Evolutionary conservation across 2,329 filamentous ascomycete genomes (phyloP).

Genomic region (Diaporthe nobilis): DNA sequence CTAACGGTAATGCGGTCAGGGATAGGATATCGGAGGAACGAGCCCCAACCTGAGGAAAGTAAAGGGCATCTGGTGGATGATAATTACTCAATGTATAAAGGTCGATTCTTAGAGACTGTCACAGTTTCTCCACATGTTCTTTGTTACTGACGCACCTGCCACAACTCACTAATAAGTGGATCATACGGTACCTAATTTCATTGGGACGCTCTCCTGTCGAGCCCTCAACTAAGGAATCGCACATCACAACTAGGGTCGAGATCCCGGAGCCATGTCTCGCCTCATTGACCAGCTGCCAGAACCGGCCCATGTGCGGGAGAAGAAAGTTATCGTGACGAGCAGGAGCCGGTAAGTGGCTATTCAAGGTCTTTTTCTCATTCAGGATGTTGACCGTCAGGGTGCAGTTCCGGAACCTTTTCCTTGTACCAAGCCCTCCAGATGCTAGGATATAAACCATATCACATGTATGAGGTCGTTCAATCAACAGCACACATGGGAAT

Average conservation of each 20-base stretch:
- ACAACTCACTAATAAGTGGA: background rate
- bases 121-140: background rate
- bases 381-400: background rate
- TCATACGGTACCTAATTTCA: background rate
- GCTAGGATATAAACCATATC: conserved; percentile 55
- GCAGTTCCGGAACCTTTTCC: conserved; percentile 50
- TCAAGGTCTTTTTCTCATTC: background rate
- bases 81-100: background rate
- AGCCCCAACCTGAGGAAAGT: background rate
- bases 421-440: conserved; percentile 52
- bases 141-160: background rate
- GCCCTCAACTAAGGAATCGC: background rate
- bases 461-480: conserved; percentile 51
- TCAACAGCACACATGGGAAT: conserved; percentile 47
- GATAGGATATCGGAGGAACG: background rate
- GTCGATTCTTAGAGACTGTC: no score
- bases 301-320: conserved; percentile 49
- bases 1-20: background rate
- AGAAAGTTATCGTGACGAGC: conserved; percentile 55
- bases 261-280: conserved; percentile 50
- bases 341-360: conserved; percentile 51
- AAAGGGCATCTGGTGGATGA: background rate
- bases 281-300: conserved; percentile 52
- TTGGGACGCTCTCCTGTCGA: background rate
- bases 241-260: background rate